Evolutionary conservation across 768 basidiomycete species (phyloP).

Genomic region (Lentinula detonsa): DNA sequence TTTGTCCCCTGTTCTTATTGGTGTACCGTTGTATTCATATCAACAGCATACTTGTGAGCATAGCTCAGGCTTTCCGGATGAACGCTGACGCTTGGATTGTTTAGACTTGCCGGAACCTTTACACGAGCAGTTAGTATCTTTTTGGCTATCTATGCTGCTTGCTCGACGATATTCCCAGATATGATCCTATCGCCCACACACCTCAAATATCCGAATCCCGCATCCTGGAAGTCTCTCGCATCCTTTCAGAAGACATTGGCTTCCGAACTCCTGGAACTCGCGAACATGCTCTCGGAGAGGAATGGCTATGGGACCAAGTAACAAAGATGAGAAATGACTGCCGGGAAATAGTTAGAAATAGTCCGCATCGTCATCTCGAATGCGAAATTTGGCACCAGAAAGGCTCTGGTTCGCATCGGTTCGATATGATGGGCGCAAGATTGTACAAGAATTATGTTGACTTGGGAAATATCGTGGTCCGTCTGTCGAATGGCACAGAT

Average conservation of each 20-base stretch:
- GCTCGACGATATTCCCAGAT: constrained; percentile 17
- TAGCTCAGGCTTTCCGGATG: too few species aligned
- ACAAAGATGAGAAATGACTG: constrained; percentile 57
- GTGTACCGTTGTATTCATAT: background rate
- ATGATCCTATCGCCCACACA: constrained; percentile 45
- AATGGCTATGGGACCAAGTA: constrained; percentile 72
- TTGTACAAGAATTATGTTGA: constrained; percentile 84
- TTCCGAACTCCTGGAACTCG: constrained; percentile 88
- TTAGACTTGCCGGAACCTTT: constrained; percentile 4
- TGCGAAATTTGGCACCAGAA: constrained; percentile 91
- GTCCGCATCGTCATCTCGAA: constrained; percentile 54
- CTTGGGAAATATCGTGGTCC: constrained; percentile 85
- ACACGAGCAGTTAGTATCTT: background rate
- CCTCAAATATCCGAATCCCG: constrained; percentile 70
- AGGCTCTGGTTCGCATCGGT: constrained; percentile 84
- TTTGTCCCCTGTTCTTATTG: background rate
- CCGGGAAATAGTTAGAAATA: constrained; percentile 39
- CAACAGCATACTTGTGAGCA: background rate
- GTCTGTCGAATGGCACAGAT: constrained; percentile 72
- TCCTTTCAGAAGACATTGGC: constrained; percentile 82
- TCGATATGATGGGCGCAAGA: constrained; percentile 86
- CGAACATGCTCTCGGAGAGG: constrained; percentile 82
- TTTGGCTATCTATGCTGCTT: background rate
- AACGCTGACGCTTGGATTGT: background rate
- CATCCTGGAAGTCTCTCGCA: constrained; percentile 55